Percentiles rank a stretch among this genome's conserved stretches.
Evolutionary conservation across 2,329 filamentous ascomycete species (phyloP).

Genomic region (Lachnellula occidentalis): DNA sequence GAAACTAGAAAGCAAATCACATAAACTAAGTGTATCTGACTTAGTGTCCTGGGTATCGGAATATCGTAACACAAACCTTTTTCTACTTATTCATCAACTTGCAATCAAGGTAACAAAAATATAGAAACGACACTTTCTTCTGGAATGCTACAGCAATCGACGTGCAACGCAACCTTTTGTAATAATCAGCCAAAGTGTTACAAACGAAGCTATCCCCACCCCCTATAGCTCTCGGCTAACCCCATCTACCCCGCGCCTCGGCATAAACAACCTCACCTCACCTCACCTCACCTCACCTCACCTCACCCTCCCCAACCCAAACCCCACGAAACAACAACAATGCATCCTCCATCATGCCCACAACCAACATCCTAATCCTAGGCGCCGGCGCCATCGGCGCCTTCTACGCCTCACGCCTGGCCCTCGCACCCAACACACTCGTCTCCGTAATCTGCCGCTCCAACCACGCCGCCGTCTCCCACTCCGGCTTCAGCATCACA

Average conservation of each 20-base stretch:
- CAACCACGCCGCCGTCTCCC: constrained; percentile 61
- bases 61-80: no score
- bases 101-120: no score
- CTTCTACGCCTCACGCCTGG: constrained; percentile 65
- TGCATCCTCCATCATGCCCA: not conserved
- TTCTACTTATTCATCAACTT: no score
- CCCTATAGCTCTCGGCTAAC: not conserved
- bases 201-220: not conserved
- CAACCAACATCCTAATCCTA: constrained; percentile 55
- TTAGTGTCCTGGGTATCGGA: no score
- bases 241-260: not conserved
- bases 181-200: no score
- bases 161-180: no score
- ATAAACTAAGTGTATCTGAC: no score
- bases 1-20: no score
- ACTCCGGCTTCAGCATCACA: constrained; percentile 56
- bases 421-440: constrained; percentile 47
- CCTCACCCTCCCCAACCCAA: not conserved
- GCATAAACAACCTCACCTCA: not conserved
- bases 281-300: not conserved
- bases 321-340: not conserved
- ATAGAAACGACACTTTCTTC: no score
- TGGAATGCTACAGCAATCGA: no score
- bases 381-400: constrained; percentile 68
- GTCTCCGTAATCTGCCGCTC: constrained; percentile 69